Evolutionary conservation across 2,329 filamentous ascomycete genomes (phyloP), one percentile per base, ranked within the genome.

Genomic region (Aspergillus chevalieri): DNA sequence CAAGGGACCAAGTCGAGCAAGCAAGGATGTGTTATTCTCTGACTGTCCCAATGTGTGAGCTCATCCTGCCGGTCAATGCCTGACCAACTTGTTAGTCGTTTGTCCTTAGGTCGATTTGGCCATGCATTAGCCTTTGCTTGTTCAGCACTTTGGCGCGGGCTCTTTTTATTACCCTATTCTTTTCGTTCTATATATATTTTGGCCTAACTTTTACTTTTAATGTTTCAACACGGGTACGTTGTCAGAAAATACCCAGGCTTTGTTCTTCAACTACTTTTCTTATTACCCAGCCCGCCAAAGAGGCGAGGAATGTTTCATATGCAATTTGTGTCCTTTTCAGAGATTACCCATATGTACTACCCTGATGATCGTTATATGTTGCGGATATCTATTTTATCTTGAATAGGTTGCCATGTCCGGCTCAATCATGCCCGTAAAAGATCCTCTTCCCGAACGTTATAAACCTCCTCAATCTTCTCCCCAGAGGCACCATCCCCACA

Each of bases 381-480:
- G 39, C 28, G 15, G 36, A 12, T 21, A 24, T 24, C 39, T 19
- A 21, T 42, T 7, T 39, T 39, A 4, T 10, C 12, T 30, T 12
- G 26, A 30, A 30, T 12, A 30, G 26, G 12, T 7, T 30, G 26
- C 26, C 26, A 30, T 30, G 9, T 30, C 26, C 26, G 26, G 26
- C 7, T 38, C n/a, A 38, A 7, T 39, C 19, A 39, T 15, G n/a
- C 42, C 36, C 9, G 12, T 28, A 44, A 41, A 43, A 67, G 46
- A 57, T 71, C 69, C 47, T 61, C 57, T 52, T 69, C 65, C 3
- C 48, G 48, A 48, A 73, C 64, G 15, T 46, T 54, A 63, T 73
- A 73, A 22, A 74, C 64, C 50, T 61, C 65, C 12, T 74, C 64
- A 51, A 73, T 71, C 51, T 52, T 61, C 52, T 70, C 65, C 21